These are phyloP conservation scores for Capronia epimyces DNA, from an alignment of 2,329 filamentous ascomycete genomes.

Conservation along the genomic window DNA sequence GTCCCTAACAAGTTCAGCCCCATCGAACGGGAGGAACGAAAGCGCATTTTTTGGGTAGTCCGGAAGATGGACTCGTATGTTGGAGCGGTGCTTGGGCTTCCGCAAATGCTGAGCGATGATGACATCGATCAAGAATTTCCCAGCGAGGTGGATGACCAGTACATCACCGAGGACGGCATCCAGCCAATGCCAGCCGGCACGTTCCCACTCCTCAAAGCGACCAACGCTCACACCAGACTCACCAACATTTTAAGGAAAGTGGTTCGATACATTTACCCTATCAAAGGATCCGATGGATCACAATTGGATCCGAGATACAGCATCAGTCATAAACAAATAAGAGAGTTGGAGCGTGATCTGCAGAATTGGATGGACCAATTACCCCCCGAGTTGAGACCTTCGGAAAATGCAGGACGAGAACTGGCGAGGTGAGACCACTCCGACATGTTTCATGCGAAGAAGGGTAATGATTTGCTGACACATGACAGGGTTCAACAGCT, in stretches of 20 bases:
- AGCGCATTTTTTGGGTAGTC: constrained; percentile 55
- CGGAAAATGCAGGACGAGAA: constrained; percentile 67
- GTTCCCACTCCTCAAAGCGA: constrained; percentile 54
- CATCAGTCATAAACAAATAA: constrained; percentile 59
- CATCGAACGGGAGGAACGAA: constrained; percentile 66
- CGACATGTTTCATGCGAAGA: constrained; percentile 31
- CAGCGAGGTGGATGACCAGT: constrained; percentile 43
- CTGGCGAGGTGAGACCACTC: constrained; percentile 60
- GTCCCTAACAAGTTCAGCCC: constrained; percentile 63
- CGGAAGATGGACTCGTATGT: constrained; percentile 50
- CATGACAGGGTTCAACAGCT: constrained; percentile 51
- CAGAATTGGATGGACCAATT: constrained; percentile 61
- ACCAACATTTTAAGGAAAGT: constrained; percentile 56
- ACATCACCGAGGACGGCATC: constrained; percentile 43
- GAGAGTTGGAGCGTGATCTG: constrained; percentile 59
- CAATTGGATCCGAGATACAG: constrained; percentile 53
- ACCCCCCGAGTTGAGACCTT: constrained; percentile 71
- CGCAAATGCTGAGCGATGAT: constrained; percentile 46
- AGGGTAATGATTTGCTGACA: constrained; percentile 9
- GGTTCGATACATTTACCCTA: constrained; percentile 59
- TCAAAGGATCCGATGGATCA: constrained; percentile 46
- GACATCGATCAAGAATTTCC: constrained; percentile 49
- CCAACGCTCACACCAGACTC: constrained; percentile 56
- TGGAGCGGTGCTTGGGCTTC: constrained; percentile 46
- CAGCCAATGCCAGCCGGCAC: constrained; percentile 51